Conservation (phyloP, 129 eudicot genomes). For the Artemisia argyi region DNA sequence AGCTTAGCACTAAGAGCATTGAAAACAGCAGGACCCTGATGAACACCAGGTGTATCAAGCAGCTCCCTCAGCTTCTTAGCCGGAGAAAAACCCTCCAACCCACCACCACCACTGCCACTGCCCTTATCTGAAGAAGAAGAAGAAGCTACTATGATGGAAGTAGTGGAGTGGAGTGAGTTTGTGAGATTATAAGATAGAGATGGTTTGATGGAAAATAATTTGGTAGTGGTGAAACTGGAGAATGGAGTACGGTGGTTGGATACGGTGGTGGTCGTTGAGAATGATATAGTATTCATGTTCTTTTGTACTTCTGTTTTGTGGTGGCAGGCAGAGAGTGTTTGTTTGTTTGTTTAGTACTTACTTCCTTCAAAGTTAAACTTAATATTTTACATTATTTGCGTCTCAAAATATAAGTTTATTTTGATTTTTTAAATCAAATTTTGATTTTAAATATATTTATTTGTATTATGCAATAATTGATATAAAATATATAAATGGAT, state of each 20-base stretch:
- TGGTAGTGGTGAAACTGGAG: conserved; percentile 6
- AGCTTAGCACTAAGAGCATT: conserved; percentile 95
- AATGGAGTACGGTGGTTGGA: conserved; percentile 21
- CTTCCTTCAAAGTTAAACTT: no score
- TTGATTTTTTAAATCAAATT: no score
- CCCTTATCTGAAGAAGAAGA: no score
- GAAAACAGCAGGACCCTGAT: conserved; percentile 93
- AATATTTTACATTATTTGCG: no score
- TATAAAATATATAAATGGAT: no score
- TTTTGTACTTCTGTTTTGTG: neutral
- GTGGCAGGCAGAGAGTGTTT: no score
- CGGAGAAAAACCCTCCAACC: conserved; percentile 31
- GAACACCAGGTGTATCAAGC: conserved; percentile 77
- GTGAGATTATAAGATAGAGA: neutral
- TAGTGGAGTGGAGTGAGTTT: conserved; percentile 17
- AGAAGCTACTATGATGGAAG: conserved; percentile 12
- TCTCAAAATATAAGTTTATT: no score
- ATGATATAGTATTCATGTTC: conserved; percentile 15
- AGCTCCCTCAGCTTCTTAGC: conserved; percentile 54
- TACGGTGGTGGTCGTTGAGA: neutral
- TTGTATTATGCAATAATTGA: no score
- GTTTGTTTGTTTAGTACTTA: no score
- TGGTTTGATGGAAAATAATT: neutral
- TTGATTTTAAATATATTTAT: no score
- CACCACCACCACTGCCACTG: neutral